Evolutionary conservation across 768 basidiomycete genomes (phyloP).

Genomic region (Boletus rubropictus): DNA sequence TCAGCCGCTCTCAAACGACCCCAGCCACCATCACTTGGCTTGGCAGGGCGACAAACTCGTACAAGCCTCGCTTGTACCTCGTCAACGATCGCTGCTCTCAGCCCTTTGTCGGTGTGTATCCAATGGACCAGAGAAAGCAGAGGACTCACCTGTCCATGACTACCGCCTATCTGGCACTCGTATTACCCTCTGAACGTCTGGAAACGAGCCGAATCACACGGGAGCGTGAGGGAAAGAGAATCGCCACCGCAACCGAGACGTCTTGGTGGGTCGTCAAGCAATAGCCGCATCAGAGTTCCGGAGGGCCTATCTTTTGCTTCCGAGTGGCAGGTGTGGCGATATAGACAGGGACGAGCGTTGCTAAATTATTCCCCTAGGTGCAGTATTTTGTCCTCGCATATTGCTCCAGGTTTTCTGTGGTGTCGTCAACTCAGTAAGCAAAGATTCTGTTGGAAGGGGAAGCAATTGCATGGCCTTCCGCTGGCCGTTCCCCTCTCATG

Average conservation of each 20-base stretch:
- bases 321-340: slow-evolving; percentile 59
- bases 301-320: slow-evolving; percentile 46
- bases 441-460: slow-evolving; percentile 58
- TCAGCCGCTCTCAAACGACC: slow-evolving; percentile 13
- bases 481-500: slow-evolving; percentile 15
- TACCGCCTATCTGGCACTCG: no score
- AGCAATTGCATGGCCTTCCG: slow-evolving; percentile 52
- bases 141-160: no score
- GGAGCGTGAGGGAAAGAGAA: slow-evolving; percentile 79
- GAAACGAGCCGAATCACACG: slow-evolving; percentile 52
- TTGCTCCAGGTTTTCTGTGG: no score
- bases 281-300: not conserved
- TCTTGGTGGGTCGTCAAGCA: slow-evolving; percentile 30
- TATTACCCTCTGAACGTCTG: slow-evolving; percentile 65
- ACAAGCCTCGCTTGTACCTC: no score
- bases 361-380: slow-evolving; percentile 39
- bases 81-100: no score
- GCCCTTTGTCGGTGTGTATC: no score
- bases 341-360: slow-evolving; percentile 50
- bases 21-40: slow-evolving; percentile 9
- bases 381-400: slow-evolving; percentile 53
- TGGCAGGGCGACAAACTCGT: no score
- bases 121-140: no score
- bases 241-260: slow-evolving; percentile 67
- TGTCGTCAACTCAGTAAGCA: slow-evolving; percentile 47